Evolutionary conservation across 192 early-diverging fungal genomes (phyloP).

Genomic region (Linderina pennispora): DNA sequence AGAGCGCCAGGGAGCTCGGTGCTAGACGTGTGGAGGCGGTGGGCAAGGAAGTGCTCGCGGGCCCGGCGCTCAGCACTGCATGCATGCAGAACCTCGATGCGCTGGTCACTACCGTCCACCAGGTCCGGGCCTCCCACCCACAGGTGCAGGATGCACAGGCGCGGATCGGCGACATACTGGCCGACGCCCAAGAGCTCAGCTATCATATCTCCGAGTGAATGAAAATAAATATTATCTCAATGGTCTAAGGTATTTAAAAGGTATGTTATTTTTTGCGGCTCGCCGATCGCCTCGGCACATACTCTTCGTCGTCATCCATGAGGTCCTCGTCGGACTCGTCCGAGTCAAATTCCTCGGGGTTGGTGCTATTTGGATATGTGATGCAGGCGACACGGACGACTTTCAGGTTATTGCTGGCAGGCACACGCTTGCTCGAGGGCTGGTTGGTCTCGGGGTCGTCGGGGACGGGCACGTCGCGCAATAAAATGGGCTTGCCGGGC

Average conservation of each 20-base stretch:
- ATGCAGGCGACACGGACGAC: conserved; percentile 25
- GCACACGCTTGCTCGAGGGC: background rate
- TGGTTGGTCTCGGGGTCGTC: background rate
- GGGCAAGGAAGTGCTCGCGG: background rate
- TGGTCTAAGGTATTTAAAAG: conserved; percentile 2
- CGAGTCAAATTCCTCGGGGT: conserved; percentile 1
- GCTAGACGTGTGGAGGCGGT: background rate
- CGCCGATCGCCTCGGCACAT: conserved; percentile 7
- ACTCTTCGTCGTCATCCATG: conserved; percentile 6
- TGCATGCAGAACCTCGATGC: conserved; percentile 47
- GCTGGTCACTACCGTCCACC: conserved; percentile 53
- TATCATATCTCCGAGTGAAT: background rate
- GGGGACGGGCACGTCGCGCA: background rate
- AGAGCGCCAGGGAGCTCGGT: background rate
- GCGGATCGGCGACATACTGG: conserved; percentile 23
- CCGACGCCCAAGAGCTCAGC: background rate
- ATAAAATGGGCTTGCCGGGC: conserved; percentile 5
- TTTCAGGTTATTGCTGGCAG: background rate
- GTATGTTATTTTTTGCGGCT: no score
- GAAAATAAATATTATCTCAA: background rate
- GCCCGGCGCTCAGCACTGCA: no score
- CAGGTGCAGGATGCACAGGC: conserved; percentile 44
- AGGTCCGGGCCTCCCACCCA: conserved; percentile 59
- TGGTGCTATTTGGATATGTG: conserved; percentile 14
- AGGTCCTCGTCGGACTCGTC: conserved; percentile 1